Evolutionary conservation across 73 alveolate genomes (phyloP).

Genomic region (Symbiodinium pilosum): DNA sequence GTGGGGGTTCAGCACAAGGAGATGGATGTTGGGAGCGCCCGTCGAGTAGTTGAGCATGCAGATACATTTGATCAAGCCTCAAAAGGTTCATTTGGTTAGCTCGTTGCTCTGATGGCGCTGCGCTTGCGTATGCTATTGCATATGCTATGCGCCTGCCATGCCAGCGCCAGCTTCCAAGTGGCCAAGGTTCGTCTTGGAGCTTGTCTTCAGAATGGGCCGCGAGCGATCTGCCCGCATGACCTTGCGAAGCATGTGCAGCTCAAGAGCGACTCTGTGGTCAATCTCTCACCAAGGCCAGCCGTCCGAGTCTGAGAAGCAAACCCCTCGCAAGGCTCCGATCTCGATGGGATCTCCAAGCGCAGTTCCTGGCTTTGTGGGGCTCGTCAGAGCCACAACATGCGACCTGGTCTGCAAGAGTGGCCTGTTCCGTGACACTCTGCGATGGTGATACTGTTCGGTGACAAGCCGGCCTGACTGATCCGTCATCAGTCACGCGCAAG

Average conservation of each 20-base stretch:
- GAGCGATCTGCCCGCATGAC: conserved; percentile 69
- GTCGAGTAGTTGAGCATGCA: conserved; percentile 77
- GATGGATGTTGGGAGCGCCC: conserved; percentile 72
- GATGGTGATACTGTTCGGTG: conserved; percentile 65
- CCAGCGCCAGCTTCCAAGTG: conserved; percentile 87
- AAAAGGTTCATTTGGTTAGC: no score
- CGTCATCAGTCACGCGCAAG: no score
- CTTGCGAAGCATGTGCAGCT: no score
- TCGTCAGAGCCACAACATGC: background rate
- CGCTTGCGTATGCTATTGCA: no score
- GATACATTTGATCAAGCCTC: conserved; percentile 91
- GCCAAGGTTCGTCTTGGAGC: conserved; percentile 67
- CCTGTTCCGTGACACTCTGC: conserved; percentile 92
- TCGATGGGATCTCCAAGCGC: conserved; percentile 74
- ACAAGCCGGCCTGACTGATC: conserved; percentile 22
- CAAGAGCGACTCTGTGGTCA: no score
- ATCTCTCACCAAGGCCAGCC: no score
- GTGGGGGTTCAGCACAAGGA: conserved; percentile 76
- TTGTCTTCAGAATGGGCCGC: conserved; percentile 47
- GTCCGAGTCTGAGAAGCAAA: background rate
- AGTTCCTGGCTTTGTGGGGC: background rate
- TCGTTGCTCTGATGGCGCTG: no score
- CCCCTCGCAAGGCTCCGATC: conserved; percentile 88
- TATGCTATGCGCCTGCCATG: conserved; percentile 50
- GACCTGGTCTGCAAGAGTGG: background rate